Conservation (phyloP, 2,329 filamentous ascomycete species). For the Amylocarpus encephaloides region DNA sequence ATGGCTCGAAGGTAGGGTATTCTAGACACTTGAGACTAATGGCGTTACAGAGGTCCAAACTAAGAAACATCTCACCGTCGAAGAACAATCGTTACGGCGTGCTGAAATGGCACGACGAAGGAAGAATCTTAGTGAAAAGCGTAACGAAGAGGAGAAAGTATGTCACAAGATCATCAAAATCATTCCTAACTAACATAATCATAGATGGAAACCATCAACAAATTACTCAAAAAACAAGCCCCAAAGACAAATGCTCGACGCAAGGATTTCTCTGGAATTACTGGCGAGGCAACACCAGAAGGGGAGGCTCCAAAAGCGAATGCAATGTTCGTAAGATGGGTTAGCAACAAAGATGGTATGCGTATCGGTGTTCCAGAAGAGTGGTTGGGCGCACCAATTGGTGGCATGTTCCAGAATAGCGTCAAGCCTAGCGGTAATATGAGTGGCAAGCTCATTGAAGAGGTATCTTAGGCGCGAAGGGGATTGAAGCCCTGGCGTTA, state of each 20-base stretch:
- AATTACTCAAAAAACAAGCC: slow-evolving; percentile 78
- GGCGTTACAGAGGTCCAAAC: slow-evolving; percentile 53
- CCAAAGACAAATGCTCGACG: slow-evolving; percentile 59
- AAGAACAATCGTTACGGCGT: slow-evolving; percentile 66
- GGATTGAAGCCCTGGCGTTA: too few relatives aligned
- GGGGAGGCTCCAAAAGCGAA: slow-evolving; percentile 44
- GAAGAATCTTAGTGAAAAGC: slow-evolving; percentile 69
- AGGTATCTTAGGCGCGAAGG: slow-evolving; percentile 22
- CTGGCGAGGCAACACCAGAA: slow-evolving; percentile 43
- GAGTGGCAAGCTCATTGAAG: slow-evolving; percentile 30
- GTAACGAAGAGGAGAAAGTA: slow-evolving; percentile 74
- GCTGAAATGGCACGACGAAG: slow-evolving; percentile 68
- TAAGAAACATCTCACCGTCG: slow-evolving; percentile 66
- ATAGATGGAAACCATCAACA: slow-evolving; percentile 87
- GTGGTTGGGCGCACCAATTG: slow-evolving; percentile 58
- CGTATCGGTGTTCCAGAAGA: slow-evolving; percentile 60
- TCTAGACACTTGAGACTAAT: slow-evolving; percentile 15
- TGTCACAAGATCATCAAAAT: slow-evolving; percentile 5
- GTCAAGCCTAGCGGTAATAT: slow-evolving; percentile 18
- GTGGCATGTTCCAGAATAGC: slow-evolving; percentile 46
- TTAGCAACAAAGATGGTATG: slow-evolving; percentile 60
- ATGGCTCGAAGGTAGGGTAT: neutral
- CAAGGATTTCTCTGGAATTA: slow-evolving; percentile 33
- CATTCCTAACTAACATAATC: slow-evolving; percentile 8
- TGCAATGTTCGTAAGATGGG: slow-evolving; percentile 62